Percentiles rank a stretch among this genome's conserved stretches.
Conservation (phyloP, 257 asterid species). For the Scutellaria minor region DNA sequence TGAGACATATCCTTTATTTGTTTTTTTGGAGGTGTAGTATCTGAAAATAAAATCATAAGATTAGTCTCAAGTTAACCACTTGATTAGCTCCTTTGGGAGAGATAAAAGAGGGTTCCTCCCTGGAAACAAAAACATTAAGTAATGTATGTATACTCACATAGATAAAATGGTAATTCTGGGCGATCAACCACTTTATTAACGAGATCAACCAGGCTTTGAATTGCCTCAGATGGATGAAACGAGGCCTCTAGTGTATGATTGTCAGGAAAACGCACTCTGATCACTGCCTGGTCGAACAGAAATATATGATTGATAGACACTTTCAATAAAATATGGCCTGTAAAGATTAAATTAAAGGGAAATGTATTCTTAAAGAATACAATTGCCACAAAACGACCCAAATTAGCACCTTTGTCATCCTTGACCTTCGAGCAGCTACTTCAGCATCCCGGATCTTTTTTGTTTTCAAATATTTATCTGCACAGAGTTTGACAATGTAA, state of each 20-base stretch:
- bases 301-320: conserved; percentile 13
- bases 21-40: conserved; percentile 96
- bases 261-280: conserved; percentile 95
- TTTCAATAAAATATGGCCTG: conserved; percentile 17
- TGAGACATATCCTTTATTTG: conserved; percentile 70
- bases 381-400: conserved; percentile 25
- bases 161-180: conserved; percentile 78
- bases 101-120: background rate
- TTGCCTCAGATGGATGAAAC: conserved; percentile 87
- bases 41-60: conserved; percentile 46
- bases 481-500: conserved; percentile 28
- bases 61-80: conserved; percentile 20
- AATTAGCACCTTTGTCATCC: conserved; percentile 78
- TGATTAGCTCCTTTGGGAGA: conserved; percentile 7
- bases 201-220: conserved; percentile 79
- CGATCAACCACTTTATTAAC: conserved; percentile 64
- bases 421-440: conserved; percentile 85
- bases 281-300: conserved; percentile 61
- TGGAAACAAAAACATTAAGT: background rate
- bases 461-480: conserved; percentile 85
- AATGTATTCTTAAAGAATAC: conserved; percentile 2
- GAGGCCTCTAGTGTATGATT: conserved; percentile 79
- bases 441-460: conserved; percentile 88
- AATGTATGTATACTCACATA: conserved; percentile 57
- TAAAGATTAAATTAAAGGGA: background rate